Base-by-base conservation (phyloP, 2,329 filamentous ascomycete species). In the Fonsecaea erecta region DNA sequence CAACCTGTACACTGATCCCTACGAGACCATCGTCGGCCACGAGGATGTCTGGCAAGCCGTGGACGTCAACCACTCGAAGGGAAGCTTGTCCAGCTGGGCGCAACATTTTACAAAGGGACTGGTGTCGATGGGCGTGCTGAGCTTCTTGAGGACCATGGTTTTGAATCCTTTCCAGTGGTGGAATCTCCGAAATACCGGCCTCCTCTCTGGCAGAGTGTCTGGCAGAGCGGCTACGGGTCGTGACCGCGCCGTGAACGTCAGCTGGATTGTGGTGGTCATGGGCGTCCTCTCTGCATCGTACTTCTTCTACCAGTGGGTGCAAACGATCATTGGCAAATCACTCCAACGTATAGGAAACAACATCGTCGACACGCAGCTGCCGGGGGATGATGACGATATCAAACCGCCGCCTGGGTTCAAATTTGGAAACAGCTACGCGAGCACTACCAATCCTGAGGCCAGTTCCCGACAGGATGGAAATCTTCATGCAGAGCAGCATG, bases 91-190 rank as follows among this genome's bases (percentile, higher is more conserved):
- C 12, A 86, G 87, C 1, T 98, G 94, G 94, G 73, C 82, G 6
- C 87, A 91, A 71, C 95, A 99, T 75, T 95, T 97, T 71, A 69
- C 90, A 64, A 97, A 97, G 77, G 95, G 95, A 0, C 83, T 97
- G 70, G 89, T 94, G n/a, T 94, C 92, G 4, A 84, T 98, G 56
- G 95, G 95, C 7, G 80, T 98, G 6, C 80, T 98, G 18, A 93
- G 94, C 0, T 90, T 96, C 66, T 76, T 93, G 63, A 97, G 97
- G 77, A 89, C 90, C 30, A 82, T 96, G 56, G 85, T 88, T 16
- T 82, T 93, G 74, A 87, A 73, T 14, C 86, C 94, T 1, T 93
- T 88, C 80, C 85, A 92, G 60, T 92, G 89, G 85, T 90, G 88
- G 82, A 90, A 91, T 73, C 74, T 96, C 53, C 85, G 93, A 26